phyloP scores from a whole-genome alignment of 1,284 basidiomycete genomes.

The Microbotryum violaceum region DNA sequence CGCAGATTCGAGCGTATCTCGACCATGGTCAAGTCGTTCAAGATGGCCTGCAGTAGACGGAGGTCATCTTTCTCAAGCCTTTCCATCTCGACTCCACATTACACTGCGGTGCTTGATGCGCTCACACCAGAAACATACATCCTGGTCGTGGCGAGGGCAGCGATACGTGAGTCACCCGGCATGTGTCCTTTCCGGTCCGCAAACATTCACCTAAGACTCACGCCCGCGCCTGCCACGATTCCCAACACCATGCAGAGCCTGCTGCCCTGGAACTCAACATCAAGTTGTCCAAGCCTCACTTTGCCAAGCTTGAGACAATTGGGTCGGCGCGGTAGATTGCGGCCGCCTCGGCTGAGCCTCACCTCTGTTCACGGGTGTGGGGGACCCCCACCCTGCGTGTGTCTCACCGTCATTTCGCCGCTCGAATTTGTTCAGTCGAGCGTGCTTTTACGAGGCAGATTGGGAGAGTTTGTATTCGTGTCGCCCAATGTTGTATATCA shows the following conservation, averaged over 20 bases:
- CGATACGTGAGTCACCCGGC: constrained; percentile 1
- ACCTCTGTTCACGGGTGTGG: no score
- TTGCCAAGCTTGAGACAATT: constrained; percentile 47
- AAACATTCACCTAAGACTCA: not conserved
- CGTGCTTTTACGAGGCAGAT: no score
- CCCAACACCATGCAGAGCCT: constrained; percentile 51
- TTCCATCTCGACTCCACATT: constrained; percentile 43
- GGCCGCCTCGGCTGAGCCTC: not conserved
- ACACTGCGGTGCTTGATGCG: constrained; percentile 87
- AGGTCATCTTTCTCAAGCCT: constrained; percentile 37
- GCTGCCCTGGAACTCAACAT: constrained; percentile 77
- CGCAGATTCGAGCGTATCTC: constrained; percentile 92
- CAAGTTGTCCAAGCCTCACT: constrained; percentile 67
- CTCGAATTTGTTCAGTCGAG: no score
- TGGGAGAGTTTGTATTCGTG: no score
- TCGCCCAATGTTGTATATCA: no score
- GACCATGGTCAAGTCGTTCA: constrained; percentile 91
- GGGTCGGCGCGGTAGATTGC: constrained; percentile 10
- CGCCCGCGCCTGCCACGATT: not conserved
- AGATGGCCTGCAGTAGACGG: constrained; percentile 60
- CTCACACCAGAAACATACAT: constrained; percentile 93
- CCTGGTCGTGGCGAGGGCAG: constrained; percentile 59
- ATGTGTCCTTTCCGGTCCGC: constrained; percentile 41
- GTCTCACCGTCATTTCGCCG: no score
- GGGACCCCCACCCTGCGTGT: no score